Evolutionary conservation across 352 stramenopile genomes (phyloP).

Genomic region (Phytophthora hybrid): DNA sequence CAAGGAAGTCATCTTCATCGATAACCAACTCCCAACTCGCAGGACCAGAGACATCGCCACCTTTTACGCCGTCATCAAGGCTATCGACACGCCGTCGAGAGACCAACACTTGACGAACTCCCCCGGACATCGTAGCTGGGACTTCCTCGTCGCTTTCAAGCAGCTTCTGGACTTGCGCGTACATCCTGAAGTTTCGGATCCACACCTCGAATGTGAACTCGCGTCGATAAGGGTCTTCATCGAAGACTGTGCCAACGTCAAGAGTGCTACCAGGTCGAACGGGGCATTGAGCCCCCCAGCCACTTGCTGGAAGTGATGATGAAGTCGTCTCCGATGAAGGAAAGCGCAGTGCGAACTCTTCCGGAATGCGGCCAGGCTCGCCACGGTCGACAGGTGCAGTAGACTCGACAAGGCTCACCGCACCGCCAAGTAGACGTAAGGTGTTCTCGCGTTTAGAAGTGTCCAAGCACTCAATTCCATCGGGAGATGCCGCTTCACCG

Average conservation of each 20-base stretch:
- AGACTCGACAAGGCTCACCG: slow-evolving; percentile 57
- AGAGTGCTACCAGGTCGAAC: slow-evolving; percentile 68
- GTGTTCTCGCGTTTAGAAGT: slow-evolving; percentile 88
- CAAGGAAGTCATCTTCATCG: slow-evolving; percentile 53
- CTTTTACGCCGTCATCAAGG: slow-evolving; percentile 33
- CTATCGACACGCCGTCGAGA: slow-evolving; percentile 31
- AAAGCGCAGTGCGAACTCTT: slow-evolving; percentile 77
- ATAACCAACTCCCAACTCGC: slow-evolving; percentile 60
- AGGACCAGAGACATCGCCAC: slow-evolving; percentile 27
- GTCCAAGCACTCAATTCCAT: slow-evolving; percentile 68
- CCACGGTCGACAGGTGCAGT: slow-evolving; percentile 77
- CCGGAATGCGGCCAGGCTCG: slow-evolving; percentile 71
- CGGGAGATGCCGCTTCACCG: slow-evolving; percentile 12
- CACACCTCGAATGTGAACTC: slow-evolving; percentile 84
- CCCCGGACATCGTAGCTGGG: slow-evolving; percentile 14
- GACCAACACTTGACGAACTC: slow-evolving; percentile 28
- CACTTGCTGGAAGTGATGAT: slow-evolving; percentile 19
- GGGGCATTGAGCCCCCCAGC: slow-evolving; percentile 62
- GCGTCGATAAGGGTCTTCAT: slow-evolving; percentile 84
- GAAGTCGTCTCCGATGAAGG: slow-evolving; percentile 24
- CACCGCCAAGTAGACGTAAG: slow-evolving; percentile 53
- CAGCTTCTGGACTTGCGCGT: slow-evolving; percentile 39
- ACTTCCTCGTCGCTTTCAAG: slow-evolving; percentile 33
- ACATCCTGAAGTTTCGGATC: slow-evolving; percentile 67
- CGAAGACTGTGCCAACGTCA: slow-evolving; percentile 73